Evolutionary conservation across 1,284 basidiomycete genomes (phyloP), one percentile per base, ranked within the genome.

Genomic region (Mrakiaceae sp.): DNA sequence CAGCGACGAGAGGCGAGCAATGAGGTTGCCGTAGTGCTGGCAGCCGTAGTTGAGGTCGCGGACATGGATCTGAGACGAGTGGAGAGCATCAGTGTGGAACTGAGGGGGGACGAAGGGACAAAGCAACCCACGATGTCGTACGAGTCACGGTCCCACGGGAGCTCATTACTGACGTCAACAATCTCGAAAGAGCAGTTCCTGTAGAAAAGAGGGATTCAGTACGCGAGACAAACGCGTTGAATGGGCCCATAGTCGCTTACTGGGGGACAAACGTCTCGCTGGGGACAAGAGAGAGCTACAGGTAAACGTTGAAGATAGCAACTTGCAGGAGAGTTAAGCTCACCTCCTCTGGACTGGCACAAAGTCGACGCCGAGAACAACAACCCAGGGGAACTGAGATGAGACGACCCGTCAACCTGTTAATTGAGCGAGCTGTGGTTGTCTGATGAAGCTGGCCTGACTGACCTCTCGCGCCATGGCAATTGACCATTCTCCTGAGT

Each of bases 41-140:
- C 93, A 44, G 46, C 61, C 81, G 70, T 92, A 88, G 71, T 89
- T 89, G 70, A 87, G 84, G 46, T 88, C 83, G 0, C 85, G 84
- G 67, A 95, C 84, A 73, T 96, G 91, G 54, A 97, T 81, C 75
- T 94, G 95, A 6, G 90, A 90, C 59, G 88, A 90, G 72, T 89
- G 85, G 73, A 91, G 88, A 73, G 91, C 84, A 56, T 93, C 89
- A 57, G 82, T 11, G 79, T 0, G 87, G 77, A 71, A 94, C 91
- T 70, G 91, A 96, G 11, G 16, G 9, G 42, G 39, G 50, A 51
- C 14, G 10, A 27, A 27, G 49, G 10, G n/a, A 14, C 9, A 7
- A 27, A 40, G 11, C 8, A 46, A 55, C 60, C 40, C 51, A 62
- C 60, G 40, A 63, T 48, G 40, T 63, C 61, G 39, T 57, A 63